Conservation (phyloP, 2,329 filamentous ascomycete genomes). For the Passalora sequoiae region DNA sequence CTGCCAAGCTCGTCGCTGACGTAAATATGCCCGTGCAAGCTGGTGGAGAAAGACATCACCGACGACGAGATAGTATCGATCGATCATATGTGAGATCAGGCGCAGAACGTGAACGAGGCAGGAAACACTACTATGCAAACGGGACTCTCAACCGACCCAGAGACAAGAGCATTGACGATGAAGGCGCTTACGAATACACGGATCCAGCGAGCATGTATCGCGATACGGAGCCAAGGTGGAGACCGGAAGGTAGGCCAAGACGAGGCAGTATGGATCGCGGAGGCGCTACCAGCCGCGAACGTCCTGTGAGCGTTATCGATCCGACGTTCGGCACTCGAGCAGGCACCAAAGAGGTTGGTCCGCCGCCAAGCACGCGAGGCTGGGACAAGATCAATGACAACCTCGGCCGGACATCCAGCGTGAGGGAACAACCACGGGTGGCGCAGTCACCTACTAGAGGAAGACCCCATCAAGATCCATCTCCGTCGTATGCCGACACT, state of each 20-base stretch:
- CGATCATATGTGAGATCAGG: constrained; percentile 16
- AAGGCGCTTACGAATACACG: constrained; percentile 47
- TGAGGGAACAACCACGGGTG: constrained; percentile 37
- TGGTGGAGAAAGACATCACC: constrained; percentile 37
- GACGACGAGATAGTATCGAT: constrained; percentile 32
- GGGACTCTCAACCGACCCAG: constrained; percentile 20
- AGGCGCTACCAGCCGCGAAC: constrained; percentile 34
- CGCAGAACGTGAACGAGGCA: constrained; percentile 25
- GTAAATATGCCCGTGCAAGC: constrained; percentile 34
- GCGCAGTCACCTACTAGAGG: constrained; percentile 28
- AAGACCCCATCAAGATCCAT: constrained; percentile 20
- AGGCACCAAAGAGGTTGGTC: constrained; percentile 39
- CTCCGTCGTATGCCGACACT: constrained; percentile 22
- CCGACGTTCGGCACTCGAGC: constrained; percentile 28
- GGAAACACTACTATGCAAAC: constrained; percentile 31
- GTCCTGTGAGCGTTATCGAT: constrained; percentile 44
- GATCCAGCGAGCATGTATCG: constrained; percentile 48
- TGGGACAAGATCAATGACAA: constrained; percentile 62
- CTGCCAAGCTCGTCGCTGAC: constrained; percentile 35
- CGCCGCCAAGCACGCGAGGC: constrained; percentile 64
- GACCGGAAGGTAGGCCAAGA: constrained; percentile 32
- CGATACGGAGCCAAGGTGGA: constrained; percentile 47
- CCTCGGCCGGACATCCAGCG: constrained; percentile 40
- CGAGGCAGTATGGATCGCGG: constrained; percentile 43
- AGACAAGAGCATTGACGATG: constrained; percentile 35